A percentile compares a stretch with the other conserved stretches of the same genome.
Evolutionary conservation across 371 early-diverging fungal genomes (phyloP).

Genomic region (Thermomucor indicae-seudaticae): DNA sequence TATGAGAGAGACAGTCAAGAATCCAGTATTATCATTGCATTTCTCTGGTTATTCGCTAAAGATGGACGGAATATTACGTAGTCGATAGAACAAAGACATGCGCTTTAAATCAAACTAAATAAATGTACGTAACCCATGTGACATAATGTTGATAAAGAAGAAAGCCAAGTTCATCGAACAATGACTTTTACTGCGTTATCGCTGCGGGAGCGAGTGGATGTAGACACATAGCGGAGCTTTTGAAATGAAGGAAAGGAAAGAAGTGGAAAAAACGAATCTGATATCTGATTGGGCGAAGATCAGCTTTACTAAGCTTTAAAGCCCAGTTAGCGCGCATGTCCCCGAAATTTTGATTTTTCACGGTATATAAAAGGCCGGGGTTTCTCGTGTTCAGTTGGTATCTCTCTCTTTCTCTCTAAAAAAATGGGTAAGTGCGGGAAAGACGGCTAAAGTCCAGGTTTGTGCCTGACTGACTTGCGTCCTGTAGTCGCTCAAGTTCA

Average conservation of each 20-base stretch:
- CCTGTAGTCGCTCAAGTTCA: constrained; percentile 17
- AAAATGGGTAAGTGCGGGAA: constrained; percentile 18
- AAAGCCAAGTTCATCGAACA: no score
- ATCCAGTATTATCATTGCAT: neutral
- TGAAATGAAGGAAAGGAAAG: no score
- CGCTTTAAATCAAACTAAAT: no score
- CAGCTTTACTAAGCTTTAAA: constrained; percentile 10
- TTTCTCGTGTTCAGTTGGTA: neutral
- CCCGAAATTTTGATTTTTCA: neutral
- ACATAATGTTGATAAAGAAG: no score
- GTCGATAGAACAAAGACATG: no score
- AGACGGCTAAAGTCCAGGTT: neutral
- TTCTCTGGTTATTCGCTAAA: no score
- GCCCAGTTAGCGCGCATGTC: neutral
- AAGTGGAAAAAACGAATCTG: neutral
- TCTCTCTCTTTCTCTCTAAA: constrained; percentile 11
- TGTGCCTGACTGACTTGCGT: neutral
- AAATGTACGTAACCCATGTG: no score
- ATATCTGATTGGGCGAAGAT: constrained; percentile 1
- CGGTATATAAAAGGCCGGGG: constrained; percentile 11
- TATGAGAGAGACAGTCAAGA: no score
- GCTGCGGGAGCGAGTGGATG: no score
- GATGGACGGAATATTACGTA: no score
- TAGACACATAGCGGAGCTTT: no score
- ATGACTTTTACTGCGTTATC: no score